Percentiles rank a stretch among this genome's conserved stretches.
These are phyloP conservation scores for Crucibulum parvulum DNA, from an alignment of 1,284 basidiomycete species.

Conservation along the genomic window DNA sequence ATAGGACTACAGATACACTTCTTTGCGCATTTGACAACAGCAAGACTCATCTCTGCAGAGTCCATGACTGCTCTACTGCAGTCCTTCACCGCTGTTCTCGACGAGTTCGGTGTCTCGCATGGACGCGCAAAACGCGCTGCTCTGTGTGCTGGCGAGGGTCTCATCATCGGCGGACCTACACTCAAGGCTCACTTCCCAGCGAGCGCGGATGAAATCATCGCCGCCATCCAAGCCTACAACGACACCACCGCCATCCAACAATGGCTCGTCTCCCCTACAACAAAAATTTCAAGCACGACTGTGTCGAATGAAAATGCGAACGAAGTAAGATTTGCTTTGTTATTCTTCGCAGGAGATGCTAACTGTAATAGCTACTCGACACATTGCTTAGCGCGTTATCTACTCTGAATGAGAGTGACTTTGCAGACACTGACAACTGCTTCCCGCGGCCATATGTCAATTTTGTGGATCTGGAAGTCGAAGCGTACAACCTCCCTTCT, in stretches of 20 bases:
- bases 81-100: conserved; percentile 85
- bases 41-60: conserved; percentile 74
- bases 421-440: conserved; percentile 57
- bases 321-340: conserved; percentile 52
- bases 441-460: conserved; percentile 74
- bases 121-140: conserved; percentile 87
- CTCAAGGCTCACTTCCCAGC: conserved; percentile 58
- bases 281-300: conserved; percentile 53
- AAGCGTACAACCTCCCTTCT: conserved; percentile 75
- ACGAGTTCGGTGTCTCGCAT: conserved; percentile 90
- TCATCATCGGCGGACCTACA: conserved; percentile 74
- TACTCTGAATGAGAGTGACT: conserved; percentile 60
- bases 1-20: conserved; percentile 75
- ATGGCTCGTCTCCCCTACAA: conserved; percentile 66
- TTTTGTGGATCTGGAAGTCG: conserved; percentile 52
- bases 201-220: conserved; percentile 68
- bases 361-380: conserved; percentile 60
- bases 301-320: conserved; percentile 55
- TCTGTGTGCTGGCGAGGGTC: conserved; percentile 86
- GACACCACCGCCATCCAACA: conserved; percentile 65
- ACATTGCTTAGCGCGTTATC: conserved; percentile 63
- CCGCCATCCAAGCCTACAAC: conserved; percentile 67
- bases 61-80: conserved; percentile 83
- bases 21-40: conserved; percentile 85
- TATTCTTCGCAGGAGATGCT: conserved; percentile 1